Evolutionary conservation across 2,329 filamentous ascomycete genomes (phyloP).

Genomic region (Dothistroma septosporum): DNA sequence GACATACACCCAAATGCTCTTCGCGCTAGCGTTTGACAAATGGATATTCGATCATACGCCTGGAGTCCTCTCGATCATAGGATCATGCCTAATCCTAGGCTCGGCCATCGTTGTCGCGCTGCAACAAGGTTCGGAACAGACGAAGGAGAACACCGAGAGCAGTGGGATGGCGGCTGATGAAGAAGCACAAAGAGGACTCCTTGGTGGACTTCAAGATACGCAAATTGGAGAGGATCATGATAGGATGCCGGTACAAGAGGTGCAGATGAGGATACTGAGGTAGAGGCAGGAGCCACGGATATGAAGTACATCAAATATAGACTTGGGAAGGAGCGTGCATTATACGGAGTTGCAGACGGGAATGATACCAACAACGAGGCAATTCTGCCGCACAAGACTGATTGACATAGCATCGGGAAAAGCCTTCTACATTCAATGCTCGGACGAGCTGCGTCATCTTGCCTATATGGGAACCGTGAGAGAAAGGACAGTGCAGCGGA

Average conservation of each 20-base stretch:
- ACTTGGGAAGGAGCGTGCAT: background rate
- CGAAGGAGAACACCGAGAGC: slow-evolving; percentile 12
- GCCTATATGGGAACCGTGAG: background rate
- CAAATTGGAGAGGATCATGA: slow-evolving; percentile 19
- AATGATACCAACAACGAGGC: background rate
- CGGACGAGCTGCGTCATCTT: background rate
- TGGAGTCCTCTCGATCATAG: slow-evolving; percentile 54
- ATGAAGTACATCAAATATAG: too few relatives aligned
- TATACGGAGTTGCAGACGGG: background rate
- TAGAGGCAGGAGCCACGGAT: slow-evolving; percentile 1
- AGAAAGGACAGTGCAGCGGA: background rate
- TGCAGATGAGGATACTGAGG: slow-evolving; percentile 23
- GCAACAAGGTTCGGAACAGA: slow-evolving; percentile 36
- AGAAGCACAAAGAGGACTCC: slow-evolving; percentile 24
- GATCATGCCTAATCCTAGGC: slow-evolving; percentile 61
- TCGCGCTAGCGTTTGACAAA: slow-evolving; percentile 62
- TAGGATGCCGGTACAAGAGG: slow-evolving; percentile 20
- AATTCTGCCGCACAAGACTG: background rate
- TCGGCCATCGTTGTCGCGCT: slow-evolving; percentile 62
- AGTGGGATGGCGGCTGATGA: slow-evolving; percentile 19
- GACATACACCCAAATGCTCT: slow-evolving; percentile 68
- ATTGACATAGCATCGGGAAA: background rate
- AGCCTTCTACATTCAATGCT: background rate
- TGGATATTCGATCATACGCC: slow-evolving; percentile 60
- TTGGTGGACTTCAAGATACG: slow-evolving; percentile 15